A percentile compares a stretch with the other conserved stretches of the same genome.
phyloP scores from a whole-genome alignment of 2,329 filamentous ascomycete genomes.

The Monosporascus sp. region DNA sequence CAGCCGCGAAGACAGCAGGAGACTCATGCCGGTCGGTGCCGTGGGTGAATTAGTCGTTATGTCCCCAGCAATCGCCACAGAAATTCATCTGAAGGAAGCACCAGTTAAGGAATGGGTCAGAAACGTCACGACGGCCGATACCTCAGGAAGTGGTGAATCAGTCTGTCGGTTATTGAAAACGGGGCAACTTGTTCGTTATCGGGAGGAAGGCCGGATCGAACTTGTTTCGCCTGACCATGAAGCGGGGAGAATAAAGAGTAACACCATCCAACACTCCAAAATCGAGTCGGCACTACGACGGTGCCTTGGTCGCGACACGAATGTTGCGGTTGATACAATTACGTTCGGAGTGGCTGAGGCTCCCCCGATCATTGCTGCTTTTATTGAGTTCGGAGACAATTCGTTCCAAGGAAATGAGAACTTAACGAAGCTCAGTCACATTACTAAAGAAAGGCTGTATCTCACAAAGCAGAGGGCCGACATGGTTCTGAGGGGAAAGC shows the following conservation, averaged over 20 bases:
- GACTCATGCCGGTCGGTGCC: slow-evolving; percentile 47
- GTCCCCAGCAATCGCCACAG: slow-evolving; percentile 43
- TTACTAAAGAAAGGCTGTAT: slow-evolving; percentile 38
- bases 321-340: slow-evolving; percentile 44
- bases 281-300: slow-evolving; percentile 43
- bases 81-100: slow-evolving; percentile 27
- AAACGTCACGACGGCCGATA: slow-evolving; percentile 12
- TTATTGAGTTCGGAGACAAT: slow-evolving; percentile 41
- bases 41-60: slow-evolving; percentile 57
- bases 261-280: slow-evolving; percentile 34
- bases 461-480: slow-evolving; percentile 40
- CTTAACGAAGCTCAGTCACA: slow-evolving; percentile 30
- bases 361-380: slow-evolving; percentile 38
- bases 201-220: slow-evolving; percentile 42
- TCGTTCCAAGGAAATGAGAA: slow-evolving; percentile 32
- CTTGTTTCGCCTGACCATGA: slow-evolving; percentile 40
- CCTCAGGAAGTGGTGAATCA: slow-evolving; percentile 15
- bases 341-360: slow-evolving; percentile 36
- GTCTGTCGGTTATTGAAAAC: slow-evolving; percentile 38
- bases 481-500: slow-evolving; percentile 30
- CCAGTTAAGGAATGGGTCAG: slow-evolving; percentile 18
- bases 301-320: slow-evolving; percentile 39
- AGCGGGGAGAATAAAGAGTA: slow-evolving; percentile 34
- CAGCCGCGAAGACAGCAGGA: slow-evolving; percentile 44
- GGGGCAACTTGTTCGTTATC: slow-evolving; percentile 44